Percentiles rank a stretch among this genome's conserved stretches.
These are phyloP conservation scores for Rauvolfia tetraphylla DNA, from an alignment of 257 asterid species.

Conservation along the genomic window DNA sequence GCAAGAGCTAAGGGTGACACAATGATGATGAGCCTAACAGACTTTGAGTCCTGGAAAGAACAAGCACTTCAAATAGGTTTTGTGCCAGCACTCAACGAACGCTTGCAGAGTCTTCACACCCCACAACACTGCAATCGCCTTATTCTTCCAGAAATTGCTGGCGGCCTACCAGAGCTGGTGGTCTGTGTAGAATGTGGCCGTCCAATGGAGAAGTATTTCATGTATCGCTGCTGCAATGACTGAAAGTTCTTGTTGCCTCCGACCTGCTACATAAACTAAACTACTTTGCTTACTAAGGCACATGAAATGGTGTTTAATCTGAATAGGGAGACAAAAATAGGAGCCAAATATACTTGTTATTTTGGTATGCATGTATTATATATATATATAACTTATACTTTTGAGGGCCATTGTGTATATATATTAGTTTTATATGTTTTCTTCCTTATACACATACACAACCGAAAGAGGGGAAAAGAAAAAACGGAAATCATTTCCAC, in stretches of 20 bases:
- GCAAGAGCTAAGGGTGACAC: conserved; percentile 58
- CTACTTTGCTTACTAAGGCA: background rate
- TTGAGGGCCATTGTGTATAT: too few relatives aligned
- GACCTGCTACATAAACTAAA: background rate
- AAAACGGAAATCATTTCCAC: too few relatives aligned
- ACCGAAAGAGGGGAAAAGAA: too few relatives aligned
- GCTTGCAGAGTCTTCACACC: conserved; percentile 44
- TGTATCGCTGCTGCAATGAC: conserved; percentile 81
- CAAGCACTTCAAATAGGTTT: conserved; percentile 45
- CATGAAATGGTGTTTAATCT: background rate
- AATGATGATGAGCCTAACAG: conserved; percentile 33
- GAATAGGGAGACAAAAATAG: too few relatives aligned
- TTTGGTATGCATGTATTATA: too few relatives aligned
- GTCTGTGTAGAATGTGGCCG: conserved; percentile 71
- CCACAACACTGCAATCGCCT: conserved; percentile 66
- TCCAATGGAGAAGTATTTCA: conserved; percentile 71
- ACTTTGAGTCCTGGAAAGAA: conserved; percentile 47
- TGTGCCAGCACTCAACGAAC: conserved; percentile 45
- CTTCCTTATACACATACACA: too few relatives aligned
- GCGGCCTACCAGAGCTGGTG: conserved; percentile 65
- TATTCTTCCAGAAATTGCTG: conserved; percentile 61
- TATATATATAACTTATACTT: too few relatives aligned
- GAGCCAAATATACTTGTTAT: too few relatives aligned
- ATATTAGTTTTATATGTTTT: too few relatives aligned
- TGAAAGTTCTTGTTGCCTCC: conserved; percentile 20